Evolutionary conservation across 2,329 filamentous ascomycete genomes (phyloP).

Genomic region (Dothistroma septosporum): DNA sequence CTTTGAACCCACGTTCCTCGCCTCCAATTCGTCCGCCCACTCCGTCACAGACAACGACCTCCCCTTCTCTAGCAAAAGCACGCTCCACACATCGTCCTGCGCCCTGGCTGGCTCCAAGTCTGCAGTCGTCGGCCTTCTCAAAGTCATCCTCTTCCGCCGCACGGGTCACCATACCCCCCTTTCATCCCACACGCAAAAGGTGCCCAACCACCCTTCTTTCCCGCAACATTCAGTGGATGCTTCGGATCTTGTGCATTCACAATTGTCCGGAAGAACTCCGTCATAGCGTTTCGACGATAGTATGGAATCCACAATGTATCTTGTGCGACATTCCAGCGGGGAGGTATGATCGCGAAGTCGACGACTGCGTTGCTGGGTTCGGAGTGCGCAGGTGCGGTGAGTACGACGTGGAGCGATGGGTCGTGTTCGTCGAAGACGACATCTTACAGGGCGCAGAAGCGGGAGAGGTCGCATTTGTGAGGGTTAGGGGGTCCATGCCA

Average conservation of each 20-base stretch:
- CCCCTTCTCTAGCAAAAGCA: constrained; percentile 18
- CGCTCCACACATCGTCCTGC: constrained; percentile 10
- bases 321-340: constrained; percentile 62
- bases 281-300: constrained; percentile 65
- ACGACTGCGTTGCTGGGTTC: constrained; percentile 52
- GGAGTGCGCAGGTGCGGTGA: constrained; percentile 54
- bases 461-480: constrained; percentile 55
- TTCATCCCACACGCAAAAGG: constrained; percentile 17
- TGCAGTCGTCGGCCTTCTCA: constrained; percentile 11
- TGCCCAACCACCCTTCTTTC: constrained; percentile 5
- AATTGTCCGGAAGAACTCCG: constrained; percentile 59
- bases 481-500: constrained; percentile 64
- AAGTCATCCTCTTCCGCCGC: constrained; percentile 14
- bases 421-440: constrained; percentile 60
- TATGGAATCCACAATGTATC: constrained; percentile 68
- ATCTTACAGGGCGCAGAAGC: constrained; percentile 53
- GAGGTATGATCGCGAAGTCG: constrained; percentile 67
- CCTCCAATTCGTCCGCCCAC: constrained; percentile 14
- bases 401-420: constrained; percentile 61
- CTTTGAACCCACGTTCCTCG: constrained; percentile 6
- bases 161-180: constrained; percentile 13
- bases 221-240: constrained; percentile 21
- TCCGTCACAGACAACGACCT: constrained; percentile 14
- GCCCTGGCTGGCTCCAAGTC: constrained; percentile 14
- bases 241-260: constrained; percentile 54